Base-by-base conservation (phyloP, 495 filamentous ascomycete species). In the Xylaria acuta region DNA sequence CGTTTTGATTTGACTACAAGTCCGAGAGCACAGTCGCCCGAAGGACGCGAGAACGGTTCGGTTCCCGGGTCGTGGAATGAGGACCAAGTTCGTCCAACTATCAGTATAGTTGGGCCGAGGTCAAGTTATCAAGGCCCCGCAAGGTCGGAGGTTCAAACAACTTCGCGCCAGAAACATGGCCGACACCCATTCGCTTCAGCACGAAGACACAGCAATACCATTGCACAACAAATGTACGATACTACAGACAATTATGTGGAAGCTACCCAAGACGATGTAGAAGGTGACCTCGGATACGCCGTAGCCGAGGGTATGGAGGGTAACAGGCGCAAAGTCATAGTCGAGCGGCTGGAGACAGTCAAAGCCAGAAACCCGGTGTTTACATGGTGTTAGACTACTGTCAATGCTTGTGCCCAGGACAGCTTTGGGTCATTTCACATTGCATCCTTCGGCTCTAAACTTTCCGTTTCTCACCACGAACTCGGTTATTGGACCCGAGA, bases 301-400 rank as follows among this genome's bases (percentile, higher is more conserved):
- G 97, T 93, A 14, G 95, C 94, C 1, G 92, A 93, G 79, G 97
- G 91, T n/a, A 93, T 94, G 91, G 94, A 97, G 79, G 92, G 93
- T 3, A 92, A 92, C 68, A 89, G 91, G 80, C 88, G 94, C 71
- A 95, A 94, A 82, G 97, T 99, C 51, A 98, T 98, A 85, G 95
- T 98, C 49, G 96, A 99, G 84, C 84, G 96, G 75, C 79, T 99
- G 66, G 96, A 98, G 84, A 92, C 94, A 62, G 95, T 99, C 40
- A 98, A 98, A 85, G 92, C 90, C 80, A 93, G 91, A 81, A 96
- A 97, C 80, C 96, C 96, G 20, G 93, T 99, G 18, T 99, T 99
- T 82, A 97, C 93, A 49, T 99, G 96, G 94, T 99, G 97, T 87
- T 98, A 84, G 87, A 67, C 36, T 53, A 63, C 22, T 51, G 16